Base-by-base conservation (phyloP, 169 alveolate genomes). In the Cyclospora cayetanensis region DNA sequence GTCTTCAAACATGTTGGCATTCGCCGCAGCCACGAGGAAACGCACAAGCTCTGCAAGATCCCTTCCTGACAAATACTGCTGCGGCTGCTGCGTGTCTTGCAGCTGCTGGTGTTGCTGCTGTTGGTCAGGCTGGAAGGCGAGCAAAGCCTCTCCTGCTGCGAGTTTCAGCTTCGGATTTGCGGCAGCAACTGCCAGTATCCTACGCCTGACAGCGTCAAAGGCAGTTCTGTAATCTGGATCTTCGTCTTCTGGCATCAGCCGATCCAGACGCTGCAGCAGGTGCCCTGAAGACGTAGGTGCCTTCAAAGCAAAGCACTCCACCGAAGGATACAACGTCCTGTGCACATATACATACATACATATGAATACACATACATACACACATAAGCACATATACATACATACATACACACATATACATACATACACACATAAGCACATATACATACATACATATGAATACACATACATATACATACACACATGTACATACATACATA, bases 1-100 rank as follows among this genome's bases (percentile, higher is more conserved):
- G 85, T 82, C 91, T 39, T 70, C 94, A 60, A 90, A 90, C 86
- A 74, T 74, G 34, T 90, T 90, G 2, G 66, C 76, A 42, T 90
- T 90, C 11, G 94, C 94, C 0, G 94, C 94, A 0, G 70, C 60
- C 9, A 91, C 94, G 25, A 91, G 86, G 29, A 91, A 91, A 27
- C 79, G 70, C 37, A 70, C 39, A 42, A 91, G 76, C 15, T 63
- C 92, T 0, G 92, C 94, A 7, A 91, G 72, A 29, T 91, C 92
- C 46, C 41, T 66, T 15, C 94, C 94, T 1, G 83, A 60, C 92
- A 91, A 70, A n/a, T 41, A 37, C 39, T 12, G 31, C 50, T 65
- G 82, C 60, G 27, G 39, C 68, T 63, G 72, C 72, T 22, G 83
- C 55, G n/a, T 70, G 70, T 42, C 25, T 70, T 41, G 50, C 86